Base-by-base conservation (phyloP, 768 basidiomycete species). In the Gloeostereum incarnatum region DNA sequence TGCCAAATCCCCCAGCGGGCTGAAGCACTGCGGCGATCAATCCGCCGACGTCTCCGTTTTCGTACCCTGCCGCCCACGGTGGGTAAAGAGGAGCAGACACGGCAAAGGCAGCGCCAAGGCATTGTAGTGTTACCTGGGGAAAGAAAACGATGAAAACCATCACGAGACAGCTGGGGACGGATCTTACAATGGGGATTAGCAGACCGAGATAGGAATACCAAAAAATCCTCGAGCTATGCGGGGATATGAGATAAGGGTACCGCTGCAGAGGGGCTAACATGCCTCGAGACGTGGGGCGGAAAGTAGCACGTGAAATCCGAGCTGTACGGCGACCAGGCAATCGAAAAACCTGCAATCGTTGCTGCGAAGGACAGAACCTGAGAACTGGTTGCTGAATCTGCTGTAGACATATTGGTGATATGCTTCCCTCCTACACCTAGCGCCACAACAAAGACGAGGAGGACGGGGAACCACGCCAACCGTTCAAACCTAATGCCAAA, bases 251-350 rank as follows among this genome's bases (percentile, higher is more conserved):
- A 7, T 9, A 8, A 7, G 17, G 17, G 8, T 8, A 10, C 9
- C 32, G 17, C 8, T 10, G 17, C 9, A 18, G 9, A 33, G 8
- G 17, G 24, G 31, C n/a, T 13, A 9, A 39, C 60, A n/a, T 39
- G 66, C 68, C 67, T 62, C 1, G 70, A 54, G 3, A 64, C 71
- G 0, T 51, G 46, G 0, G 66, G 59, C 2, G 59, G 49, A 53
- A 66, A 69, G 51, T 78, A 79, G 34, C 63, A 68, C 5, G 75
- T 73, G 49, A 73, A 79, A 45, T 80, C 78, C 13, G 75, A 69
- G 3, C 62, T 62, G 49, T 72, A 50, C 0, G 60, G 46, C 3
- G 62, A 54, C 39, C 53, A 73, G 1, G 68, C 64, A 43, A 74
- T 64, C 8, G 70, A 63, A 32, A 75, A 79, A 0, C 77, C 77